These are phyloP conservation scores for Pichia sp. DNA, from an alignment of 1,139 yeast genomes.

Conservation along the genomic window DNA sequence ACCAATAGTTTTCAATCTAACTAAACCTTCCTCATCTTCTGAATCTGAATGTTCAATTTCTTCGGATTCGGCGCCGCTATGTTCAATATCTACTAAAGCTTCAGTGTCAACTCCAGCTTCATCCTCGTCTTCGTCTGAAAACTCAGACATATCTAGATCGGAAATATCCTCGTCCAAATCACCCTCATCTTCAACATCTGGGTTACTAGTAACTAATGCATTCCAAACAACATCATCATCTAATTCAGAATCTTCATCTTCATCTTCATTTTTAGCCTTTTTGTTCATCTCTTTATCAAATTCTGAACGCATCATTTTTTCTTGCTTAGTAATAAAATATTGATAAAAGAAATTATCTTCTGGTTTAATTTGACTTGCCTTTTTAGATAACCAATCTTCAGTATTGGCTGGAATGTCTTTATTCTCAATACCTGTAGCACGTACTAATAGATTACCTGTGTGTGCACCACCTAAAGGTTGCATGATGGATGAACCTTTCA, in stretches of 20 bases:
- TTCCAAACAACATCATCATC: slow-evolving; percentile 85
- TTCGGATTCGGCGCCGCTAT: too few species aligned
- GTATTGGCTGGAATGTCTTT: slow-evolving; percentile 66
- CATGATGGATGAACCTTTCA: slow-evolving; percentile 90
- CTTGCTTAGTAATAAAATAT: slow-evolving; percentile 64
- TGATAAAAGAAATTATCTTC: slow-evolving; percentile 89
- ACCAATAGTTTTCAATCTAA: background rate
- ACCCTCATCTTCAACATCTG: slow-evolving; percentile 65
- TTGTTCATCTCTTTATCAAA: slow-evolving; percentile 30
- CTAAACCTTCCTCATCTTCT: slow-evolving; percentile 19
- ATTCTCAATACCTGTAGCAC: slow-evolving; percentile 38
- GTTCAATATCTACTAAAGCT: background rate
- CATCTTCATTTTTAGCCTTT: slow-evolving; percentile 30
- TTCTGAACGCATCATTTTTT: slow-evolving; percentile 30
- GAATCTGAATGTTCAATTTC: background rate
- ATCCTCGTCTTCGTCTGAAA: slow-evolving; percentile 31
- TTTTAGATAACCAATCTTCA: slow-evolving; percentile 72
- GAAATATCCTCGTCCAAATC: slow-evolving; percentile 41
- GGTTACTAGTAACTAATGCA: slow-evolving; percentile 79
- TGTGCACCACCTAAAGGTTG: slow-evolving; percentile 93
- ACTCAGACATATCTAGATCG: slow-evolving; percentile 38
- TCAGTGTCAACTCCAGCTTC: slow-evolving; percentile 29
- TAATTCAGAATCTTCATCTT: slow-evolving; percentile 41
- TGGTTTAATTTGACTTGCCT: slow-evolving; percentile 63
- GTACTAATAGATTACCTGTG: slow-evolving; percentile 70